Conservation (phyloP, 208 protist species). For the Trypanosoma scelopori region DNA sequence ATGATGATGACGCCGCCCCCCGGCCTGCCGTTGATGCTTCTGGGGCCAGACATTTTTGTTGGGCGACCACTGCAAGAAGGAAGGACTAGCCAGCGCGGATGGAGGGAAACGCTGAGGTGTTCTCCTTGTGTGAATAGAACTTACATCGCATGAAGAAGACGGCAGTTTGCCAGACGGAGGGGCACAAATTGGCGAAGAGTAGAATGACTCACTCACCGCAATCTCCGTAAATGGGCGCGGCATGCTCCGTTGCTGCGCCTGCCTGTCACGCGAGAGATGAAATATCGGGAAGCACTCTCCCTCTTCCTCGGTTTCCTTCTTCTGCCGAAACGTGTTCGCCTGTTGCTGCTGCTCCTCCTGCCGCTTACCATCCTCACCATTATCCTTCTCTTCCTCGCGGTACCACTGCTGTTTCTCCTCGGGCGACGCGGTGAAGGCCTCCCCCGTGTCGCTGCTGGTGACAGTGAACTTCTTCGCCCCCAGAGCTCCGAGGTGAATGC, state of each 20-base stretch:
- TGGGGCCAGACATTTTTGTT: neutral
- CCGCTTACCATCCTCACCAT: neutral
- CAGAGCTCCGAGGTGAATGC: constrained; percentile 29
- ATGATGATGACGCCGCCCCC: no score
- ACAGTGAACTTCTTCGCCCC: constrained; percentile 8
- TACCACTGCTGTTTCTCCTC: neutral
- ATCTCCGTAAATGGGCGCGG: constrained; percentile 6
- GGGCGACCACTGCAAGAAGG: neutral
- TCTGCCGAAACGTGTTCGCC: neutral
- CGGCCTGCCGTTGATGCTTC: neutral
- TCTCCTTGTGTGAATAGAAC: constrained; percentile 20
- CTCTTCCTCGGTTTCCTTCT: neutral
- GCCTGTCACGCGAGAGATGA: neutral
- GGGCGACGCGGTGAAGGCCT: constrained; percentile 5
- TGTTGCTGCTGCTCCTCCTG: neutral
- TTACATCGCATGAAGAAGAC: constrained; percentile 12
- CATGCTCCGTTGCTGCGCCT: neutral
- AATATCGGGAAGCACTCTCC: constrained; percentile 18
- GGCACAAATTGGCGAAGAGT: neutral
- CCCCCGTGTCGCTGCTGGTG: constrained; percentile 2
- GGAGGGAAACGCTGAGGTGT: constrained; percentile 13
- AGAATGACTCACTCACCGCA: constrained; percentile 17
- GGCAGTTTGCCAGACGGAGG: neutral
- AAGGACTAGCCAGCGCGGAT: constrained; percentile 13
- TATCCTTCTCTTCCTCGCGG: neutral